Evolutionary conservation across 495 filamentous ascomycete genomes (phyloP).

Genomic region (Aspergillus homomorphus): DNA sequence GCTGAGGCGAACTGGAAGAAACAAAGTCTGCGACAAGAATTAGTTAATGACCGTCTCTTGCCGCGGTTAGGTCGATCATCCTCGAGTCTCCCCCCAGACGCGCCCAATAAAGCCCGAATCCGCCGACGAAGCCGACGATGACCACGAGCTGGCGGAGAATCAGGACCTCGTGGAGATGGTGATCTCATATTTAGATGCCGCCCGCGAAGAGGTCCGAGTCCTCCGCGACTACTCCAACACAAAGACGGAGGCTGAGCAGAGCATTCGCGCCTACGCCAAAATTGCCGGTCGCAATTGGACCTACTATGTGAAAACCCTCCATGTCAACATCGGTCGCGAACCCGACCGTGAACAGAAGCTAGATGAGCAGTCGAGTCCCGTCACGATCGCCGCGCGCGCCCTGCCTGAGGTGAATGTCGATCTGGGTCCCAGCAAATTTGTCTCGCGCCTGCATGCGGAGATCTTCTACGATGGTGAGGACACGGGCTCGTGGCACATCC

Average conservation of each 20-base stretch:
- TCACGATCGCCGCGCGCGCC: slow-evolving; percentile 43
- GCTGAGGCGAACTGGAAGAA: not conserved
- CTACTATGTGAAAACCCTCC: slow-evolving; percentile 79
- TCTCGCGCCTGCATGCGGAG: slow-evolving; percentile 83
- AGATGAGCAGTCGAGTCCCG: slow-evolving; percentile 44
- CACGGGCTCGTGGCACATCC: slow-evolving; percentile 68
- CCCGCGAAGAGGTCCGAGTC: slow-evolving; percentile 61
- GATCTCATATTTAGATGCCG: slow-evolving; percentile 62
- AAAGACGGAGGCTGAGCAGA: slow-evolving; percentile 64
- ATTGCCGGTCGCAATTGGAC: slow-evolving; percentile 91
- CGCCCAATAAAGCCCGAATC: slow-evolving; percentile 33
- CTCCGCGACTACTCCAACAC: slow-evolving; percentile 72
- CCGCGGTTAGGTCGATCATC: slow-evolving; percentile 35
- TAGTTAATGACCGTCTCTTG: not conserved
- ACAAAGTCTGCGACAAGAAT: not conserved
- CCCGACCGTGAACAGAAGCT: slow-evolving; percentile 55
- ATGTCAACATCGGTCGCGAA: slow-evolving; percentile 80
- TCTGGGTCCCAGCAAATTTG: slow-evolving; percentile 85
- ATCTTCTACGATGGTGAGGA: slow-evolving; percentile 73
- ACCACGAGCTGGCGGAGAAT: slow-evolving; percentile 51
- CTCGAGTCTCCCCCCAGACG: slow-evolving; percentile 26
- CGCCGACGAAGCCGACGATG: slow-evolving; percentile 45
- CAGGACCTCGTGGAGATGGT: slow-evolving; percentile 72
- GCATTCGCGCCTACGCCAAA: slow-evolving; percentile 88
- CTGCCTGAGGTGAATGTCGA: slow-evolving; percentile 75